Percentiles rank a stretch among this genome's conserved stretches.
Evolutionary conservation across 2,329 filamentous ascomycete genomes (phyloP).

Genomic region (Tolypocladium cylindrosporum): DNA sequence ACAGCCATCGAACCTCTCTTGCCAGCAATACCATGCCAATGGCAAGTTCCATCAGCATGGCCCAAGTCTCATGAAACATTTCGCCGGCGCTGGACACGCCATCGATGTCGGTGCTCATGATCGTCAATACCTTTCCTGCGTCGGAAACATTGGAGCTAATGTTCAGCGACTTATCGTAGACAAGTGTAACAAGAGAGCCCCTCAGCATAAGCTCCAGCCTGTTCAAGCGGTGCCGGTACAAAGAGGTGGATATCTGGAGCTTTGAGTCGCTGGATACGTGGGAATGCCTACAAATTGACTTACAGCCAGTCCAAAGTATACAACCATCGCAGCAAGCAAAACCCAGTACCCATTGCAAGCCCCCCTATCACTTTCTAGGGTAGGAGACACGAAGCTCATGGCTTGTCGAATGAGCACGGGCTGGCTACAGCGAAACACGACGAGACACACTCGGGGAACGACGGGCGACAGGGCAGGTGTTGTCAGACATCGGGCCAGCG

Average conservation of each 20-base stretch:
- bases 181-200: neutral
- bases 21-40: slow-evolving; percentile 28
- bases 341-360: neutral
- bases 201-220: neutral
- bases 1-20: neutral
- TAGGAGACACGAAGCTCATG: neutral
- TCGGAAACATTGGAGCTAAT: neutral
- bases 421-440: neutral
- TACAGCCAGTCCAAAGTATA: neutral
- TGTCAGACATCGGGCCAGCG: neutral
- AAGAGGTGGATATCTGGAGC: neutral
- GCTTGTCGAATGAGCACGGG: neutral
- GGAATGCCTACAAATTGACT: neutral
- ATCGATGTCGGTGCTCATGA: slow-evolving; percentile 23
- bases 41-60: slow-evolving; percentile 26
- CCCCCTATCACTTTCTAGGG: neutral
- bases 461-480: neutral
- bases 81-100: slow-evolving; percentile 18
- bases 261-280: neutral
- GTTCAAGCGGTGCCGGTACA: neutral
- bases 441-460: neutral
- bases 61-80: slow-evolving; percentile 34
- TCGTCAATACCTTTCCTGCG: neutral
- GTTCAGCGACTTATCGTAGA: neutral
- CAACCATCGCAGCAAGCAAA: neutral